Conservation (phyloP, 202 grass and related monocot genomes). For the Alloteropsis angusta region DNA sequence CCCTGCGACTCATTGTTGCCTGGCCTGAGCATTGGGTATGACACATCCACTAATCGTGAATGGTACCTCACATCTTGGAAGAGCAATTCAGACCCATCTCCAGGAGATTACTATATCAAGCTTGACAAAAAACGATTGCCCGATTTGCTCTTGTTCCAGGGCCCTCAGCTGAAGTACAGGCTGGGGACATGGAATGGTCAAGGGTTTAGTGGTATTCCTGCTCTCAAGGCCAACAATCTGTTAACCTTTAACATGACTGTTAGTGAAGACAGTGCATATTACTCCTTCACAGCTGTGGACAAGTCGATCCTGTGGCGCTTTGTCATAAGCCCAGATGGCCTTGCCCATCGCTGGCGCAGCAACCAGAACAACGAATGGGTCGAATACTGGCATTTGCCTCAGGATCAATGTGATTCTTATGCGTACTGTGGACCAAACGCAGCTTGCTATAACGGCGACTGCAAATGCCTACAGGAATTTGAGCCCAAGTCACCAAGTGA, state of each 20-base stretch:
- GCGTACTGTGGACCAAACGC: slow-evolving; percentile 10
- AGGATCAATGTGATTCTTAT: not conserved
- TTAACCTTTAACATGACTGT: not conserved
- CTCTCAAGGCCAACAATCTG: not conserved
- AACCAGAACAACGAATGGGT: not conserved
- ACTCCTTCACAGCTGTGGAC: not conserved
- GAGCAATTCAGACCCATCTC: slow-evolving; percentile 1
- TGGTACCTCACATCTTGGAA: slow-evolving; percentile 7
- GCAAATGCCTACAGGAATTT: slow-evolving; percentile 9
- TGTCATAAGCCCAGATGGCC: not conserved
- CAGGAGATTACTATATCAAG: not conserved
- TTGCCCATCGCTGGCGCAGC: not conserved
- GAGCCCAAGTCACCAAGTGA: not conserved
- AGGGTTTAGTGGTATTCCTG: not conserved
- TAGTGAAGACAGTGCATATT: not conserved
- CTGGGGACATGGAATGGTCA: slow-evolving; percentile 21
- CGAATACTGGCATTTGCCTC: slow-evolving; percentile 3
- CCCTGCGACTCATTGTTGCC: slow-evolving; percentile 22
- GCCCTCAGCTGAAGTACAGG: not conserved
- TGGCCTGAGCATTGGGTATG: slow-evolving; percentile 10
- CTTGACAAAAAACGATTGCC: slow-evolving; percentile 2
- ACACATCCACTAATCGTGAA: not conserved
- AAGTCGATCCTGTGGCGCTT: not conserved
- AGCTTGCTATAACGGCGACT: not conserved
- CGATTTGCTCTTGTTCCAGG: not conserved